These are phyloP conservation scores for Magnolia changhungtana DNA, from an alignment of 164 flowering plant genomes.

Conservation along the genomic window DNA sequence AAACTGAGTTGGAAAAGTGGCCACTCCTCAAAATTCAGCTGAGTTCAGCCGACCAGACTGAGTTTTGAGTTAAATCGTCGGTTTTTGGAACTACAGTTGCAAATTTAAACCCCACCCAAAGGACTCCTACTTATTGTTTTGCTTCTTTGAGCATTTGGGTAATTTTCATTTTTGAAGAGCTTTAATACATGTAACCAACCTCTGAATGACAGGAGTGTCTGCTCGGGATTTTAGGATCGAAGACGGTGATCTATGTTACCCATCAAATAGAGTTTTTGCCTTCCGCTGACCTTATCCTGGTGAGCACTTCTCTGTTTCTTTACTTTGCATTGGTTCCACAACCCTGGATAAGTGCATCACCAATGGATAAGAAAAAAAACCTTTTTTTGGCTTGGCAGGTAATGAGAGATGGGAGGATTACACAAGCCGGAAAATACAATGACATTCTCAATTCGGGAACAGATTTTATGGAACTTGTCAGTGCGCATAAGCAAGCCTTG, in stretches of 20 bases:
- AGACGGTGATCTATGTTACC: slow-evolving; percentile 67
- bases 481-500: slow-evolving; percentile 75
- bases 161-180: not conserved
- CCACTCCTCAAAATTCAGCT: no score
- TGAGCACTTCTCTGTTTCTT: slow-evolving; percentile 16
- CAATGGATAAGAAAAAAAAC: not conserved
- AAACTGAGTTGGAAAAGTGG: not conserved
- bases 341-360: not conserved
- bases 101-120: not conserved
- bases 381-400: slow-evolving; percentile 36
- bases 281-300: slow-evolving; percentile 64
- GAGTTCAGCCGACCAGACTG: not conserved
- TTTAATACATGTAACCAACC: not conserved
- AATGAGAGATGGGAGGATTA: slow-evolving; percentile 76
- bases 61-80: not conserved
- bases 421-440: slow-evolving; percentile 77
- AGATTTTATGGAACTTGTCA: slow-evolving; percentile 87
- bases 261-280: slow-evolving; percentile 81
- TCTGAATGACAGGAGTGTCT: slow-evolving; percentile 50
- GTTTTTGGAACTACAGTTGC: not conserved
- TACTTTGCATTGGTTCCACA: not conserved
- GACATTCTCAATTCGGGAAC: slow-evolving; percentile 69
- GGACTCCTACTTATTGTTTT: not conserved
- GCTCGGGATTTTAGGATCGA: slow-evolving; percentile 47
- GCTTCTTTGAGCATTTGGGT: not conserved